Evolutionary conservation across 805 yeast genomes (phyloP), one percentile per base, ranked within the genome.

Genomic region (Candida berthetii): DNA sequence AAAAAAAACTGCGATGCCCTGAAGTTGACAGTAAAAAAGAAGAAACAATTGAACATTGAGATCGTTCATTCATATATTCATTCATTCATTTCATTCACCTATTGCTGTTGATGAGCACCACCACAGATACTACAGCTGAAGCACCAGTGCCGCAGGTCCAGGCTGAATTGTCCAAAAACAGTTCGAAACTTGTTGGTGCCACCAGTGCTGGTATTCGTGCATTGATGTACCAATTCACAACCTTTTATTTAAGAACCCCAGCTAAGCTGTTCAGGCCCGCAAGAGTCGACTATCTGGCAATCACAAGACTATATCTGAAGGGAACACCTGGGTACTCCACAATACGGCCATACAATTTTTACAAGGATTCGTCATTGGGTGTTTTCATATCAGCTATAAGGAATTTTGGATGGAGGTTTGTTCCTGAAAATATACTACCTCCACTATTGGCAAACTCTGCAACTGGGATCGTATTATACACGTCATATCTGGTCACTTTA

Each of bases 221-320:
- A 0, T 52, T 88, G 20, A 72, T 86, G n/a, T 78, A 79, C 45
- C 96, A 90, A 61, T 48, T 88, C 31, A 82, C 88, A 36, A 68
- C 89, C 1, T 65, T 91, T 25, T 91, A 90, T 57, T 61, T 89
- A 35, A 71, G 97, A 43, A 85, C 95, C 1, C 80, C 80, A 0
- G 84, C 88, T 35, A 90, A 91, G 65, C 69, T 90, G 18, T 91
- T 91, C 60, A 69, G 96, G 29, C 98, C 98, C 1, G 81, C 96
- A 4, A 66, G 97, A 33, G 85, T 91, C 46, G 98, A 91, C 59
- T 88, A 86, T 53, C 66, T 87, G 56, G 85, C 85, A 7, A 75
- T 80, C 41, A 77, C 83, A 1, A 63, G 89, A 39, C 75, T 76
- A 7, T 54, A 68, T 24, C 60, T 68, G 38, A 72, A 71, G 39